Conservation (phyloP, 257 asterid genomes). For the Osmanthus fragrans region DNA sequence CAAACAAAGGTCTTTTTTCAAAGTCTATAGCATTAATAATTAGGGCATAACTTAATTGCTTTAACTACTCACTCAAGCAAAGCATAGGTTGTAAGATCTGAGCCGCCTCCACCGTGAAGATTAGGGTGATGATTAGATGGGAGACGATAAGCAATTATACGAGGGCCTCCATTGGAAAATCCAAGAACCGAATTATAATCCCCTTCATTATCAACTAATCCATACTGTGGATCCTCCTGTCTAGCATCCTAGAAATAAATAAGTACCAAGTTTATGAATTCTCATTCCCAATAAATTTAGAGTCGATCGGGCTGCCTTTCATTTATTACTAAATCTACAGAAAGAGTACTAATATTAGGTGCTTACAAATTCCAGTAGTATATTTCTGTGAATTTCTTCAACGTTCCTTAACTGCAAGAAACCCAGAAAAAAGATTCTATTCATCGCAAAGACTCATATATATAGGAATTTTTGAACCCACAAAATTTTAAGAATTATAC, state of each 20-base stretch:
- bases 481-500: conserved; percentile 12
- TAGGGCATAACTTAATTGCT: background rate
- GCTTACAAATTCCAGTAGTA: conserved; percentile 69
- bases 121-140: conserved; percentile 35
- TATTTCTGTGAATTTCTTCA: conserved; percentile 74
- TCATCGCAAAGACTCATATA: background rate
- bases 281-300: background rate
- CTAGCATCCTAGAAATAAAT: conserved; percentile 55
- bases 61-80: conserved; percentile 32
- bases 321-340: too few species aligned
- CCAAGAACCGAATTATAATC: conserved; percentile 67
- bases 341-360: too few species aligned
- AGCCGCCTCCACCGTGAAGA: conserved; percentile 47
- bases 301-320: too few species aligned
- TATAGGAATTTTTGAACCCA: background rate
- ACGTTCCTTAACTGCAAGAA: conserved; percentile 66
- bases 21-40: background rate
- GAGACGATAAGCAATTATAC: conserved; percentile 52
- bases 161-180: conserved; percentile 52
- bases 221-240: conserved; percentile 86
- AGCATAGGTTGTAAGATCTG: conserved; percentile 47
- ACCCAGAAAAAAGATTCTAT: background rate
- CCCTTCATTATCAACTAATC: conserved; percentile 79
- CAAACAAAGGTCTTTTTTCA: background rate
- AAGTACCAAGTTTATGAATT: too few species aligned